Conservation (phyloP, 2,329 filamentous ascomycete genomes). For the Bimuria novae-zelandiae region DNA sequence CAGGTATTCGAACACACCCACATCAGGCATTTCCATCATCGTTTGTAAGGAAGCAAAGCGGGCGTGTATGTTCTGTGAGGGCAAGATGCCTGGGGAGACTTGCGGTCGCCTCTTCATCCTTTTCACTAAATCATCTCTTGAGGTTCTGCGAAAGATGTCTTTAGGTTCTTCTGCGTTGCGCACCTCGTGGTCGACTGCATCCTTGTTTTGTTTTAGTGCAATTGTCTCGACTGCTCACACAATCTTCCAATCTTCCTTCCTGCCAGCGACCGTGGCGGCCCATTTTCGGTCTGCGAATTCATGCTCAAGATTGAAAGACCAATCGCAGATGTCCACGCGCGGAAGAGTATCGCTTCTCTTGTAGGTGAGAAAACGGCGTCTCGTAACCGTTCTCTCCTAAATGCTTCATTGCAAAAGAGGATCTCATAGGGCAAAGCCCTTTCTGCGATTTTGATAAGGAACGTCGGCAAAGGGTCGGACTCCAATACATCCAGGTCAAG, state of each 20-base stretch:
- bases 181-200: neutral
- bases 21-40: conserved; percentile 44
- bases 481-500: conserved; percentile 32
- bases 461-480: conserved; percentile 26
- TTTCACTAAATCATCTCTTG: neutral
- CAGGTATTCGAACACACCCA: conserved; percentile 41
- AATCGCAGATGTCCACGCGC: conserved; percentile 33
- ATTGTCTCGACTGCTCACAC: conserved; percentile 14
- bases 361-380: conserved; percentile 13
- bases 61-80: conserved; percentile 22
- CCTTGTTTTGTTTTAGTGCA: neutral
- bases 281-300: conserved; percentile 24
- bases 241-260: conserved; percentile 21
- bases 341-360: conserved; percentile 26
- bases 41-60: conserved; percentile 34
- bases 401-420: conserved; percentile 29
- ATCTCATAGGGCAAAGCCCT: conserved; percentile 22
- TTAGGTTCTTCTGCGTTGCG: neutral
- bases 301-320: conserved; percentile 15
- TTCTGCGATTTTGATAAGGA: conserved; percentile 24
- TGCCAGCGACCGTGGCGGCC: conserved; percentile 22
- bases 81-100: conserved; percentile 8
- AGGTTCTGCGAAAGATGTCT: neutral
- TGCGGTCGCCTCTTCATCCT: conserved; percentile 8
- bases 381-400: conserved; percentile 17